Evolutionary conservation across 768 basidiomycete species (phyloP).

Genomic region (Boletus rex-veris): DNA sequence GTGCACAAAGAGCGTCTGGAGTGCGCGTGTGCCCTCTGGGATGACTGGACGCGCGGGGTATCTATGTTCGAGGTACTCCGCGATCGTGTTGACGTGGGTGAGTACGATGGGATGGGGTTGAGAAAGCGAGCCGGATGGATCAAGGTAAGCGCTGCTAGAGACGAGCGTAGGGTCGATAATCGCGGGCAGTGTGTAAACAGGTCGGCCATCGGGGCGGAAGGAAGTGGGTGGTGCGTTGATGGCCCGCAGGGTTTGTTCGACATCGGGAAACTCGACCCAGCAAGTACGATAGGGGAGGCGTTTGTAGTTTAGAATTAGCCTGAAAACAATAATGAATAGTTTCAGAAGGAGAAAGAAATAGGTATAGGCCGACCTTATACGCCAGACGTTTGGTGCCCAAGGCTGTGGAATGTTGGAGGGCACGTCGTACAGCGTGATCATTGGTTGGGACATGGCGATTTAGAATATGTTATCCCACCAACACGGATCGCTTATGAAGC

Average conservation of each 20-base stretch:
- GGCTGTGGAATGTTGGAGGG: conserved; percentile 57
- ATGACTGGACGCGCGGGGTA: conserved; percentile 71
- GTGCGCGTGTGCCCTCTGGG: conserved; percentile 64
- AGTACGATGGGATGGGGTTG: conserved; percentile 47
- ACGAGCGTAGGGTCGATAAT: conserved; percentile 52
- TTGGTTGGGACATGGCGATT: conserved; percentile 41
- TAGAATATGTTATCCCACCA: neutral
- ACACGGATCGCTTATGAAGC: conserved; percentile 8
- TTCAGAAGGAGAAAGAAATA: neutral
- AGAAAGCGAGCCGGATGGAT: conserved; percentile 25
- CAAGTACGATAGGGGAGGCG: conserved; percentile 64
- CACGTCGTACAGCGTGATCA: conserved; percentile 65
- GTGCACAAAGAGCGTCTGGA: conserved; percentile 68
- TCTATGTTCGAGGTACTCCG: conserved; percentile 65
- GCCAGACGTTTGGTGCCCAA: conserved; percentile 79
- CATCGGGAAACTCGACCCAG: conserved; percentile 69
- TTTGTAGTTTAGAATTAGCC: conserved; percentile 76
- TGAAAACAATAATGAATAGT: conserved; percentile 23
- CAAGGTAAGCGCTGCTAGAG: neutral
- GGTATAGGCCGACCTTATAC: conserved; percentile 48
- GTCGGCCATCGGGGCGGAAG: conserved; percentile 50
- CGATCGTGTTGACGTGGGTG: conserved; percentile 59
- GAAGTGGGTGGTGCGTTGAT: conserved; percentile 60
- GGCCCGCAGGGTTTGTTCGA: conserved; percentile 55
- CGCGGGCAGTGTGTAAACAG: conserved; percentile 67